Evolutionary conservation across 257 asterid species (phyloP), one percentile per base, ranked within the genome.

Genomic region (Linaria vulgaris): DNA sequence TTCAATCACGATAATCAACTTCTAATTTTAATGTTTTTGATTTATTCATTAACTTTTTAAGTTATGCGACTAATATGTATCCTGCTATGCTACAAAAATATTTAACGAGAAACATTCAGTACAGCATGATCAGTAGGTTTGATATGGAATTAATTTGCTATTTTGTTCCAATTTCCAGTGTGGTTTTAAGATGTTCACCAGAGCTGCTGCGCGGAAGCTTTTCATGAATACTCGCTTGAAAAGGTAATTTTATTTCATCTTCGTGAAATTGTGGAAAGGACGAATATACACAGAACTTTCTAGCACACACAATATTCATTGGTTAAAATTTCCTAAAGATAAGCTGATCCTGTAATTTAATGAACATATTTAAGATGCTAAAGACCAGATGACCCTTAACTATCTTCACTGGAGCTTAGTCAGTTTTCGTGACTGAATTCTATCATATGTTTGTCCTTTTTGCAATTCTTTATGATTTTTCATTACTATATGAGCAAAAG

Each of bases 171-270:
- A 69, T 34, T 73, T 73, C 52, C 94, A 92, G 99, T 92, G 99
- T 75, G 99, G 97, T 56, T 92, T 92, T 78, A 92, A 92, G 81
- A 92, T 92, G 99, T 92, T 92, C 71, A 89, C 96, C 21, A 82
- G 97, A 82, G 86, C 97, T 80, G 99, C 99, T 66, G 97, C 96
- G 31, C 75, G 89, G 74, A 92, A 85, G 82, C 99, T 92, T 68
- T 92, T 89, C 79, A 72, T 71, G 0, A 92, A 89, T 68, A 82
- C 85, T 68, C 96, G 91, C 76, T 85, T 92, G 83, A 80, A 87
- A 85, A 74, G 99, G 97, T 85, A 74, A 56, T 21, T 53, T 57
- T 23, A 25, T 37, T 54, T 60, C 50, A 34, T 43, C 50, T 51
- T 45, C 41, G 10, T 34, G 41, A 34, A n/a, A n/a, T n/a, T n/a